Base-by-base conservation (phyloP, 1,139 yeast species). In the Blastobotrys raffinosifermentans region DNA sequence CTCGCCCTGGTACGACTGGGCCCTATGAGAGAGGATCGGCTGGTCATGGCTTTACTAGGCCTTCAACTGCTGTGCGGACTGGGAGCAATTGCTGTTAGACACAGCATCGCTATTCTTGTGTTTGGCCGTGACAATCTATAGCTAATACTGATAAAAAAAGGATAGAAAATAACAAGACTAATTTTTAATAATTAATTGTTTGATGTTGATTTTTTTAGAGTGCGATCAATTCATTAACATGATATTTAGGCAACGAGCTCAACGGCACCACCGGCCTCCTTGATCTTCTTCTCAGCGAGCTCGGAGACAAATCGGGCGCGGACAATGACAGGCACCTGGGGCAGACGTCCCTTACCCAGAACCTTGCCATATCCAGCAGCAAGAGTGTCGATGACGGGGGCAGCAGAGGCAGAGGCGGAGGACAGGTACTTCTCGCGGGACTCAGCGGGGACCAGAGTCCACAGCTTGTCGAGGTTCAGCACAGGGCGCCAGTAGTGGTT, bases 321-420 rank as follows among this genome's bases (percentile, higher is more conserved):
- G 70, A 93, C 98, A 64, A 93, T 87, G 72, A 93, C 94, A 67
- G 99, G 98, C 61, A 87, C 96, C 61, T 83, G 66, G 72, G 99
- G 99, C 64, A 93, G 76, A 73, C 84, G 79, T 73, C 99, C 99
- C 81, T 91, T 91, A 74, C 96, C 99, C 67, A 93, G 86, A 66
- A 93, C 96, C 80, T 91, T 91, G 74, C 97, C 97, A 94, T 83
- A 93, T 71, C 99, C 99, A 72, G 82, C 83, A 69, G 97, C 97
- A 72, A 91, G 82, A 65, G 98, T 91, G 80, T 91, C 98, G 65
- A 91, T 91, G 67, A 91, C 96, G 72, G 97, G 95, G 64, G 97
- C 98, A 70, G 94, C 80, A 57, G 89, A 76, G 60, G 85, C 70
- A 57, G 93, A 76, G 53, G 96, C 73, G 53, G 84, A 72, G 67